phyloP scores from a whole-genome alignment of 2,329 filamentous ascomycete species.

The Myriosclerotinia curreyana region DNA sequence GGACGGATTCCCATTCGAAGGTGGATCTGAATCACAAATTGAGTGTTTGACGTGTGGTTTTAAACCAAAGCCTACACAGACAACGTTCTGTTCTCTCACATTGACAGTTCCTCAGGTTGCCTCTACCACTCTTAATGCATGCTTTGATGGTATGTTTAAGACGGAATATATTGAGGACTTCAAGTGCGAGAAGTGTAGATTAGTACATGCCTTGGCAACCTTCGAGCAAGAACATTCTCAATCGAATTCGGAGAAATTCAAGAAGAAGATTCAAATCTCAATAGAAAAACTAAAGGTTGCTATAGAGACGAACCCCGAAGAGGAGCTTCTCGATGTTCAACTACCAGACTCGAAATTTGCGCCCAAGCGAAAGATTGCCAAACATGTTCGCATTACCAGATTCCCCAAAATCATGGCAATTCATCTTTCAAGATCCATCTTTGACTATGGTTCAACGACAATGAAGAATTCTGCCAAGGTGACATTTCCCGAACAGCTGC shows the following conservation, averaged over 20 bases:
- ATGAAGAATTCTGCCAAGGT: slow-evolving; percentile 96
- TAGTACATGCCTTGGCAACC: slow-evolving; percentile 71
- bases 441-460: slow-evolving; percentile 75
- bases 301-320: slow-evolving; percentile 79
- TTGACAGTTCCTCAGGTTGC: slow-evolving; percentile 83
- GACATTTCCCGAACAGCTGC: slow-evolving; percentile 80
- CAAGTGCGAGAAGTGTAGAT: slow-evolving; percentile 86
- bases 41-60: slow-evolving; percentile 89
- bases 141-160: slow-evolving; percentile 92
- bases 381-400: slow-evolving; percentile 78
- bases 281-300: slow-evolving; percentile 65
- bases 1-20: slow-evolving; percentile 86
- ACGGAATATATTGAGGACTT: slow-evolving; percentile 96
- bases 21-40: slow-evolving; percentile 88
- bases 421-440: slow-evolving; percentile 91
- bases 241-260: slow-evolving; percentile 52
- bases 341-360: slow-evolving; percentile 72
- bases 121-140: slow-evolving; percentile 77
- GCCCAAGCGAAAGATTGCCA: slow-evolving; percentile 79
- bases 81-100: slow-evolving; percentile 87
- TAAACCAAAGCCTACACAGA: slow-evolving; percentile 78
- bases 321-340: slow-evolving; percentile 65
- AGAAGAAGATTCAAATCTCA: slow-evolving; percentile 51
- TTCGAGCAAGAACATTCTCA: slow-evolving; percentile 57
- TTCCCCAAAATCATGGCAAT: slow-evolving; percentile 91